phyloP scores from a whole-genome alignment of 2,329 filamentous ascomycete genomes.

The Colletotrichum sp. region DNA sequence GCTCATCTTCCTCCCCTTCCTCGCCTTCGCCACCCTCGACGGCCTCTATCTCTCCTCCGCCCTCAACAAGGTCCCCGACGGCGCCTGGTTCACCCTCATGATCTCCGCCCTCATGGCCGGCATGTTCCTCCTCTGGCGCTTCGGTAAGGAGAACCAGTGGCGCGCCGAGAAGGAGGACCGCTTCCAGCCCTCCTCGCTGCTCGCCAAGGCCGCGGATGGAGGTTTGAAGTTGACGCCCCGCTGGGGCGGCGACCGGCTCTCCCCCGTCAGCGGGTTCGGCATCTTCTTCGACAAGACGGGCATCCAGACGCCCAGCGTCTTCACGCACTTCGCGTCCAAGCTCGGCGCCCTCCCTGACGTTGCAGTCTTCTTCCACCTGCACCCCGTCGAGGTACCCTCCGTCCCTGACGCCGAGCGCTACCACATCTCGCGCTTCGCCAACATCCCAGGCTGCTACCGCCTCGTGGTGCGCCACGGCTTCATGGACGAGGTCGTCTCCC shows the following conservation, averaged over 20 bases:
- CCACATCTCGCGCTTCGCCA: slow-evolving; percentile 44
- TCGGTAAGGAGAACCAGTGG: slow-evolving; percentile 82
- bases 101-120: slow-evolving; percentile 66
- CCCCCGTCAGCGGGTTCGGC: slow-evolving; percentile 62
- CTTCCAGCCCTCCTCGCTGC: slow-evolving; percentile 51
- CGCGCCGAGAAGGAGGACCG: slow-evolving; percentile 68
- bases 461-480: slow-evolving; percentile 75
- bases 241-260: slow-evolving; percentile 48
- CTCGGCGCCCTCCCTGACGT: slow-evolving; percentile 71
- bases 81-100: slow-evolving; percentile 79
- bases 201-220: slow-evolving; percentile 27
- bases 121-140: slow-evolving; percentile 78
- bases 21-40: slow-evolving; percentile 71
- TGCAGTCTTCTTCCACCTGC: slow-evolving; percentile 77
- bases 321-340: slow-evolving; percentile 75
- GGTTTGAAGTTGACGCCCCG: slow-evolving; percentile 36
- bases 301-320: slow-evolving; percentile 67
- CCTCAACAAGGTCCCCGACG: slow-evolving; percentile 74
- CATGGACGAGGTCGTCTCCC: slow-evolving; percentile 72
- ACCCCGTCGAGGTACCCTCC: slow-evolving; percentile 64
- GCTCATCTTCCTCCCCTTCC: slow-evolving; percentile 65
- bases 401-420: slow-evolving; percentile 55
- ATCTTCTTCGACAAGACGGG: slow-evolving; percentile 84
- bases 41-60: slow-evolving; percentile 73
- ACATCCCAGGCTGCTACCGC: slow-evolving; percentile 69